Evolutionary conservation across 2,329 filamentous ascomycete species (phyloP), one percentile per base, ranked within the genome.

Genomic region (Epichloe coenophiala): DNA sequence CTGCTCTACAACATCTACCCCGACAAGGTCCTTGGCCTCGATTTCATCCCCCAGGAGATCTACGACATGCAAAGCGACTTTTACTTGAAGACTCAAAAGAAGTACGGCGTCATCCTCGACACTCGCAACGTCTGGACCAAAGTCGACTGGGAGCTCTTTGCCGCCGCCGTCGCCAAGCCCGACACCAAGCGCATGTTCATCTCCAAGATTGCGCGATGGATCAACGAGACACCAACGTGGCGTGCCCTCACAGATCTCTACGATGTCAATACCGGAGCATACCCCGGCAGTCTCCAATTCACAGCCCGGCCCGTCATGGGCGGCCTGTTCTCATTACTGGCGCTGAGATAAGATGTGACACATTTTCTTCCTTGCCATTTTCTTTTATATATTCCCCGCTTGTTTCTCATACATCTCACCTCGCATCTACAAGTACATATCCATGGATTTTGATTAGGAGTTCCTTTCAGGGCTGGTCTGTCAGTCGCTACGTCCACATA

Each of bases 141-240:
- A 69, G 81, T 80, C 1, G 88, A 95, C 69, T 95, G 88, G 88
- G 81, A 90, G 62, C 81, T 93, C 63, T 90, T 89, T 69, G 79
- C 80, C 5, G 88, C 88, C n/a, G 84, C 88, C 9, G 82, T 90
- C 11, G 77, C 86, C 0, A 75, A 74, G 41, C 65, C 72, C 49
- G 65, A 72, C 33, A 84, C 84, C 1, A 75, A 80, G 50, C 67
- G 73, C 11, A 73, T 81, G 62, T 86, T 95, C 58, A 72, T 91
- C 48, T 71, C 78, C 46, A 75, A 78, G 37, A 76, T 91, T 43
- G 84, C 84, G 2, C 70, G 67, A 51, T 95, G 87, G 85, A 73
- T 94, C 59, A 83, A 84, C 57, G 78, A 83, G 61, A 94, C 88
- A 2, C 70, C 68, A 1, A 87, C 80, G 0, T 80, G 88, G 65